These are phyloP conservation scores for Talaromyces nanjingensis DNA, from an alignment of 495 filamentous ascomycete genomes.

Conservation along the genomic window DNA sequence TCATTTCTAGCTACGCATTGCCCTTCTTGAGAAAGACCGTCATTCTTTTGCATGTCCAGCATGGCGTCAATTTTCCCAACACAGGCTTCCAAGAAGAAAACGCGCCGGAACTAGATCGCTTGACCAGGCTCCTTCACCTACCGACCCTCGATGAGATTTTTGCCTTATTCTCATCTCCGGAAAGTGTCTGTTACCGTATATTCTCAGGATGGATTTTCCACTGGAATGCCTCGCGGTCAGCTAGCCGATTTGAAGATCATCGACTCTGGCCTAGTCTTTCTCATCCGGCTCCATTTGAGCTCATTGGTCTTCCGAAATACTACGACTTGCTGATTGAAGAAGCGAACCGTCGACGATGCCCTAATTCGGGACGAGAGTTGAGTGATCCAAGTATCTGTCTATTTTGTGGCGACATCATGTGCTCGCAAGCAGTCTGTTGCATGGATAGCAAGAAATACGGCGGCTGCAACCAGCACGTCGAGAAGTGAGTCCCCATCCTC, in stretches of 20 bases:
- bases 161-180: conserved; percentile 32
- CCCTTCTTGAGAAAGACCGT: conserved; percentile 80
- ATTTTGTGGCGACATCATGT: conserved; percentile 94
- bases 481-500: conserved; percentile 54
- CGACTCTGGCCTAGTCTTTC: conserved; percentile 47
- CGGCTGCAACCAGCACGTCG: conserved; percentile 83
- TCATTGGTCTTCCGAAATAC: conserved; percentile 84
- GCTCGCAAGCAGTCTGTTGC: conserved; percentile 89
- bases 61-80: conserved; percentile 79
- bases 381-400: conserved; percentile 86
- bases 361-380: conserved; percentile 82
- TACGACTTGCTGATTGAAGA: conserved; percentile 92
- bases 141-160: conserved; percentile 78
- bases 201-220: conserved; percentile 78
- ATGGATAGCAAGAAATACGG: conserved; percentile 63
- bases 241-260: conserved; percentile 33
- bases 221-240: conserved; percentile 41
- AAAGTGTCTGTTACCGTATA: conserved; percentile 38
- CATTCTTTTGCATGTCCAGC: conserved; percentile 79
- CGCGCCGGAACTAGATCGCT: conserved; percentile 71
- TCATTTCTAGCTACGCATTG: conserved; percentile 75
- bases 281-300: conserved; percentile 88
- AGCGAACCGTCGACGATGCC: conserved; percentile 75
- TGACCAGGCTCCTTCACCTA: conserved; percentile 66
- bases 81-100: conserved; percentile 58